Evolutionary conservation across 2,329 filamentous ascomycete species (phyloP), one percentile per base, ranked within the genome.

Genomic region (Triangularia setosa): DNA sequence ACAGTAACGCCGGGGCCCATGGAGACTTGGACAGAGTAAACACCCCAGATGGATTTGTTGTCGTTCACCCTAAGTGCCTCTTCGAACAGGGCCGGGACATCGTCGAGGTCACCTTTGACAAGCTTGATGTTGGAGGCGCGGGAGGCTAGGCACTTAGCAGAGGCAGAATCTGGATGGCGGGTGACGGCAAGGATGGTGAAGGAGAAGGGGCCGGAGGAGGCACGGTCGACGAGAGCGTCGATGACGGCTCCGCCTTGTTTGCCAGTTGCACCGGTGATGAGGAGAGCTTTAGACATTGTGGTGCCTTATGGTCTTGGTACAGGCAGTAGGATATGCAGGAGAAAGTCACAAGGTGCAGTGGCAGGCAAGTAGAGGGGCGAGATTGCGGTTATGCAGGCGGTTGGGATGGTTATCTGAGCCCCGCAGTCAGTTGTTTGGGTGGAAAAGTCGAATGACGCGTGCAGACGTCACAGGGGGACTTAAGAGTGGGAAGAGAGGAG

Each of bases 131-230:
- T 67, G 5, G 81, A 71, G 1, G 80, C 79, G 63, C 78, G 76
- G 16, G 75, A 60, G 6, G 73, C 69, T 16, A 88, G 79, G n/a
- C 75, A 75, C 72, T 84, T 76, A 1, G 86, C 83, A 0, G 74
- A 73, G 0, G 74, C 18, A 1, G 82, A 84, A 8, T 75, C 72
- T 1, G 78, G 66, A 67, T 88, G 79, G 60, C 87, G 83, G 2
- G 87, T 89, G 2, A 88, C 77, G 18, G 86, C 87, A 56, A 87
- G 79, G 62, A 90, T 84, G 30, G 59, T 72, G 68, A 64, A 60
- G 65, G 61, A 24, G 18, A 21, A 12, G 65, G 64, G 16, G 56
- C 72, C 56, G 5, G 55, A 33, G 56, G 64, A 60, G 4, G 35
- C 54, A 14, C 40, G 40, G 18, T 67, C 66, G 14, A 82, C 73